Evolutionary conservation across 106 monocot species (phyloP).

Genomic region (Agapanthus africanus): DNA sequence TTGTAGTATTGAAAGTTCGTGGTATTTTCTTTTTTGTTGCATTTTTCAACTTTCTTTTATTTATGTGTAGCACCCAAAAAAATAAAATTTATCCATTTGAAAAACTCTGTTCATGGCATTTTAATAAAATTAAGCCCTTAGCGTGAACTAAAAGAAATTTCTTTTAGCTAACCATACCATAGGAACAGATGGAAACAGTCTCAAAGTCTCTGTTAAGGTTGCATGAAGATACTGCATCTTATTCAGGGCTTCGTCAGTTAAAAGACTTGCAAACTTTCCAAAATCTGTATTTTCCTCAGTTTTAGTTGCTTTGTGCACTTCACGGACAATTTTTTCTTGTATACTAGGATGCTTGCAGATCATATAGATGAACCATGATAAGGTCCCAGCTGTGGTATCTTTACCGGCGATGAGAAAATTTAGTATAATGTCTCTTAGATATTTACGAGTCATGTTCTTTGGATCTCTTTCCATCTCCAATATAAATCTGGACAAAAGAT

Average conservation of each 20-base stretch:
- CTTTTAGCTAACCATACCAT: conserved; percentile 14
- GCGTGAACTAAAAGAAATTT: not conserved
- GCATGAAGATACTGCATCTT: conserved; percentile 68
- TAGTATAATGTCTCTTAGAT: conserved; percentile 50
- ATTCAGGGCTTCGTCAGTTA: conserved; percentile 38
- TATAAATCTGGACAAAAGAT: conserved; percentile 43
- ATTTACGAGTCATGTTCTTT: conserved; percentile 16
- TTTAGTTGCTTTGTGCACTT: conserved; percentile 24
- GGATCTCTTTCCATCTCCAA: conserved; percentile 24
- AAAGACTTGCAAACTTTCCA: conserved; percentile 9
- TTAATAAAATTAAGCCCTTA: too few species aligned
- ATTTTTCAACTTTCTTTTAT: too few species aligned
- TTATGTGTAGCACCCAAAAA: too few species aligned
- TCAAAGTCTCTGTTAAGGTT: conserved; percentile 48
- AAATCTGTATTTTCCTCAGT: not conserved
- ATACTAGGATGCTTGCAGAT: conserved; percentile 15
- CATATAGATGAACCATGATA: conserved; percentile 27
- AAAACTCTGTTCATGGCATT: too few species aligned
- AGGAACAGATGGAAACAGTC: conserved; percentile 65
- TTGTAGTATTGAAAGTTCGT: too few species aligned
- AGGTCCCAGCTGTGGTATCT: conserved; percentile 20
- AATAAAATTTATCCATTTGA: too few species aligned
- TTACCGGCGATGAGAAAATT: conserved; percentile 32
- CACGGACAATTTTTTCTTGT: conserved; percentile 18
- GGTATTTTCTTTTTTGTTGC: too few species aligned